Evolutionary conservation across 2,329 filamentous ascomycete genomes (phyloP).

Genomic region (Fusarium palustre): DNA sequence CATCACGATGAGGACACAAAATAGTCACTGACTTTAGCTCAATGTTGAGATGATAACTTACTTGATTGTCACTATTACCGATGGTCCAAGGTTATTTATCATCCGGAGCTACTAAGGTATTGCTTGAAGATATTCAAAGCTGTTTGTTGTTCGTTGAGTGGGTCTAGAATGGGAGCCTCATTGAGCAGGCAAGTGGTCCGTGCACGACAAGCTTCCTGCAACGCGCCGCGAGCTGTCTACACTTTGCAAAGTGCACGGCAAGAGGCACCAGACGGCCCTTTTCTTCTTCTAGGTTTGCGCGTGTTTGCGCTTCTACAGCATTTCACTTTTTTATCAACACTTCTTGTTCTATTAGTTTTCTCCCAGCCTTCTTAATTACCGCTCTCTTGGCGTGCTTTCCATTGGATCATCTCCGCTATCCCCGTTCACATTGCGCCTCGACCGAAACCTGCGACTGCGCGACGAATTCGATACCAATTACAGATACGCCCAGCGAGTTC

Average conservation of each 20-base stretch:
- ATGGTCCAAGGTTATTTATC: background rate
- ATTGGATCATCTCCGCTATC: slow-evolving; percentile 19
- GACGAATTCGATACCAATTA: slow-evolving; percentile 19
- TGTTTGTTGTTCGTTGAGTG: background rate
- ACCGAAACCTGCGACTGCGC: slow-evolving; percentile 25
- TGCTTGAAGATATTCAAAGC: background rate
- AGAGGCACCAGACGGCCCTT: slow-evolving; percentile 27
- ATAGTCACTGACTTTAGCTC: too few species aligned
- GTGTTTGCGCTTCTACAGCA: slow-evolving; percentile 26
- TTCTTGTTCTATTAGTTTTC: background rate
- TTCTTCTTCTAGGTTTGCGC: slow-evolving; percentile 27
- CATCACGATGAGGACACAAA: background rate
- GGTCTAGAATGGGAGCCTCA: slow-evolving; percentile 17
- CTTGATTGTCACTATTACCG: background rate
- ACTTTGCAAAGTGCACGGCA: slow-evolving; percentile 29
- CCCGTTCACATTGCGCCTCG: slow-evolving; percentile 35
- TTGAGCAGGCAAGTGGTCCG: slow-evolving; percentile 20
- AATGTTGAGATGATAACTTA: background rate
- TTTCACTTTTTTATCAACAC: slow-evolving; percentile 9
- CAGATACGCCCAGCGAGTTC: slow-evolving; percentile 1
- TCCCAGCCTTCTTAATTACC: slow-evolving; percentile 1
- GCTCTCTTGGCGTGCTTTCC: background rate
- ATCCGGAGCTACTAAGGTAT: background rate
- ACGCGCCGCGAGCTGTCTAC: slow-evolving; percentile 41
- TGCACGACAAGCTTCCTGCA: slow-evolving; percentile 38